Evolutionary conservation across 2,329 filamentous ascomycete genomes (phyloP), one percentile per base, ranked within the genome.

Genomic region (Hymenoscyphus salicellus): DNA sequence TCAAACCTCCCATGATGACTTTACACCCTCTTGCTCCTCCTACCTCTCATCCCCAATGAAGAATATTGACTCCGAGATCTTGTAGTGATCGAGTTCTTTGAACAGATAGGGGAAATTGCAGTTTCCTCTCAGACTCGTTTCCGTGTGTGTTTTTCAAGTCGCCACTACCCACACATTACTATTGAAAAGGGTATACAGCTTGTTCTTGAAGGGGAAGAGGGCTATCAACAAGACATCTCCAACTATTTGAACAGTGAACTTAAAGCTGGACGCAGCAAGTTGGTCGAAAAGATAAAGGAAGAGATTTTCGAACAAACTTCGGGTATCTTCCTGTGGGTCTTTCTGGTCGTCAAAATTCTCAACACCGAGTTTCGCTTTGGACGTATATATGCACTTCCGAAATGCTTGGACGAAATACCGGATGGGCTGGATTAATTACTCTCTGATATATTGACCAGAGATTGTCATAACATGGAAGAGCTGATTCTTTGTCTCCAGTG

Each of bases 401-500:
- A 68, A 62, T 66, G 0, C 72, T 4, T 70, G 82, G 8, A 81
- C 11, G 55, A 75, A 68, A 67, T 72, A 64, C 66, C 68, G 10
- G 56, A 58, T 8, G 57, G 58, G 41, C 30, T 72, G n/a, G 60
- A 30, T 4, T 68, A 70, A 1, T 60, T 70, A 43, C 65, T 70
- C 57, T 56, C 64, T n/a, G 62, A 66, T 52, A 70, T 70, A 11
- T 52, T 72, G 66, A 59, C 32, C 72, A 77, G 83, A 17, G 84
- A 88, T 60, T 20, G 62, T 0, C 43, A 75, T 0, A 77, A 84
- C 5, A 73, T 74, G 57, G 73, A 80, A 0, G 73, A 78, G 0
- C 67, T 86, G 0, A 62, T 78, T 0, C 66, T 83, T 0, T 85
- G 80, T 33, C 65, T 88, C 0, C 78, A 82, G 23, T 87, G 81